A percentile compares a stretch with the other conserved stretches of the same genome.
Evolutionary conservation across 2,329 filamentous ascomycete genomes (phyloP).

Genomic region (Xylariomycetidae sp.): DNA sequence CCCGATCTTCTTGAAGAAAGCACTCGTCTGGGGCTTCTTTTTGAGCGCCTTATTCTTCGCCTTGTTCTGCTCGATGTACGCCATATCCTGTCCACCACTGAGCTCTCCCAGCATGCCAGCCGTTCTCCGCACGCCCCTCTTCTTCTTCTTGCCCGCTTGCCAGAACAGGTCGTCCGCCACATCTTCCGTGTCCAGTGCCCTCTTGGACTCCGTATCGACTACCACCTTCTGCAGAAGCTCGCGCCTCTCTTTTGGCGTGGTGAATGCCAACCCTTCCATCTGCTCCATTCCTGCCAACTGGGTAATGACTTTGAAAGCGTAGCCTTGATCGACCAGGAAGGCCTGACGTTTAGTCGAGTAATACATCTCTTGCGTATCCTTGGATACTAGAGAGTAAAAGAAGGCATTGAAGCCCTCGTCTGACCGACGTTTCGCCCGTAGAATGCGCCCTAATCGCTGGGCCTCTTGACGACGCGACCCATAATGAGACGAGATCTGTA

Average conservation of each 20-base stretch:
- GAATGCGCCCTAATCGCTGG: conserved; percentile 85
- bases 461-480: conserved; percentile 96
- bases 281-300: conserved; percentile 88
- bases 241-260: conserved; percentile 71
- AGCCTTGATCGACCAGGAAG: conserved; percentile 95
- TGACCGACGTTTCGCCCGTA: conserved; percentile 90
- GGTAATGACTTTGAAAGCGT: conserved; percentile 98
- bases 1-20: conserved; percentile 63
- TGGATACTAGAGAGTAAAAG: conserved; percentile 95
- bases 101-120: conserved; percentile 82
- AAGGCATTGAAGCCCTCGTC: conserved; percentile 99
- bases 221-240: conserved; percentile 87
- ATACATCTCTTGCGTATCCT: conserved; percentile 97
- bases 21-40: conserved; percentile 53
- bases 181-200: conserved; percentile 59
- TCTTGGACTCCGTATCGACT: conserved; percentile 73
- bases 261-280: conserved; percentile 74
- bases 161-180: conserved; percentile 44
- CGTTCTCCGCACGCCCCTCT: conserved; percentile 68
- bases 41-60: conserved; percentile 64
- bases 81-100: conserved; percentile 93
- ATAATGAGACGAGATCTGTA: conserved; percentile 96
- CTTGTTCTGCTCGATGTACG: conserved; percentile 83
- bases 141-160: conserved; percentile 32
- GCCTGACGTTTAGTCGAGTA: conserved; percentile 96